These are phyloP conservation scores for Dalbergia cultrata DNA, from an alignment of 306 rosid genomes.

Conservation along the genomic window DNA sequence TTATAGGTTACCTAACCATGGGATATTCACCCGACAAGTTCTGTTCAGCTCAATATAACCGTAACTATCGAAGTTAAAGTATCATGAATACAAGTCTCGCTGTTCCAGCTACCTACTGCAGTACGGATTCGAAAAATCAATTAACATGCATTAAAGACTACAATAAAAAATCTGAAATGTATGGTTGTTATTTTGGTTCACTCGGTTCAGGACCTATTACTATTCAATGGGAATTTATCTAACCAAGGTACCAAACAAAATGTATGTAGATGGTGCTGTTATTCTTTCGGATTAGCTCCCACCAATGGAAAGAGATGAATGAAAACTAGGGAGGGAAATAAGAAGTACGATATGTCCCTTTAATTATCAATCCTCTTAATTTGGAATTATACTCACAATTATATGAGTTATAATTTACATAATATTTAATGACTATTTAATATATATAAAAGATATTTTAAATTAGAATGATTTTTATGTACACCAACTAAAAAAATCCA, in stretches of 20 bases:
- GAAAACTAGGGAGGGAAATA: too few species aligned
- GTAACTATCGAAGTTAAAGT: neutral
- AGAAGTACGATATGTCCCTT: too few species aligned
- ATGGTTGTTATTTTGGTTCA: neutral
- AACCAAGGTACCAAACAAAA: neutral
- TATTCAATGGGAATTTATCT: neutral
- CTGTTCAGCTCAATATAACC: neutral
- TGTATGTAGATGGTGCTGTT: too few species aligned
- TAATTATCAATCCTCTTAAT: too few species aligned
- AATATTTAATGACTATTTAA: too few species aligned
- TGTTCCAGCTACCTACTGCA: neutral
- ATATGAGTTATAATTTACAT: too few species aligned
- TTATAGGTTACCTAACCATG: neutral
- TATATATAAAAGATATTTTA: too few species aligned
- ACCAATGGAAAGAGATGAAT: too few species aligned
- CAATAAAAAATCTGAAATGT: neutral
- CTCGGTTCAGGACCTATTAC: neutral
- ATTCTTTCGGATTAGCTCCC: too few species aligned
- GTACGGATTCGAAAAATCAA: neutral
- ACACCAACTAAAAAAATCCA: too few species aligned
- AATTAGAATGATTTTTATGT: too few species aligned
- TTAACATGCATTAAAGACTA: neutral
- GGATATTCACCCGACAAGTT: neutral
- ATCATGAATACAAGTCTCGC: neutral
- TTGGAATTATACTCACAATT: too few species aligned